A percentile compares a stretch with the other conserved stretches of the same genome.
Conservation (phyloP, 495 filamentous ascomycete species). For the Hyaloscypha bicolor region DNA sequence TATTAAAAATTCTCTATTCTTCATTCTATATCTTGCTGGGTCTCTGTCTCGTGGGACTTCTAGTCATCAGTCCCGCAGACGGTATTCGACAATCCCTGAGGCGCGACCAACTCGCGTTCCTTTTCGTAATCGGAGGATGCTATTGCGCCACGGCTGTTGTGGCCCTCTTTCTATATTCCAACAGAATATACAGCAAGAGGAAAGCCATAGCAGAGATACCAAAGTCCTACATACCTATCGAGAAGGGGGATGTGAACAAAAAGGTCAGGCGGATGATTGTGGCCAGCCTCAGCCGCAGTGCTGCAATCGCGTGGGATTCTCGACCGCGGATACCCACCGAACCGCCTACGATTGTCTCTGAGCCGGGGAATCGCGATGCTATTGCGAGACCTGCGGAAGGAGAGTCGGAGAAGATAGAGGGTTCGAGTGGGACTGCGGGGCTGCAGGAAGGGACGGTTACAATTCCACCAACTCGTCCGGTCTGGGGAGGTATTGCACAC, state of each 20-base stretch:
- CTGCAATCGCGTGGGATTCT: constrained; percentile 78
- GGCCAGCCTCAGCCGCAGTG: constrained; percentile 70
- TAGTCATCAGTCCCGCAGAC: constrained; percentile 82
- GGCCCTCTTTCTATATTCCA: constrained; percentile 76
- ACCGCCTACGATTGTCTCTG: constrained; percentile 16
- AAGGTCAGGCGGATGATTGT: constrained; percentile 74
- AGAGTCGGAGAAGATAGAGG: constrained; percentile 1
- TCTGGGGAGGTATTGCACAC: constrained; percentile 81
- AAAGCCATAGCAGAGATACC: constrained; percentile 80
- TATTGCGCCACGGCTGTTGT: constrained; percentile 76
- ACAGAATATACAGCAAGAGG: constrained; percentile 86
- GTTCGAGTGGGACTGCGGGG: constrained; percentile 5
- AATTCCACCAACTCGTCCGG: constrained; percentile 20
- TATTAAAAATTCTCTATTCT: constrained; percentile 59
- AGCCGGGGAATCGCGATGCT: constrained; percentile 9
- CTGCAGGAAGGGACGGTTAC: constrained; percentile 21
- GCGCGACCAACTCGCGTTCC: constrained; percentile 68
- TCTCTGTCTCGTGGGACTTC: constrained; percentile 68
- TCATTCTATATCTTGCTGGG: constrained; percentile 78
- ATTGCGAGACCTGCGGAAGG: not conserved
- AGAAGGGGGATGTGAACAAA: constrained; percentile 73
- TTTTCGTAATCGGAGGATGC: constrained; percentile 79
- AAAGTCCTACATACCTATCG: constrained; percentile 78
- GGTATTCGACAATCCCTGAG: constrained; percentile 76
- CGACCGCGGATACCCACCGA: constrained; percentile 57